A percentile compares a stretch with the other conserved stretches of the same genome.
Conservation (phyloP, 768 basidiomycete genomes). For the Xanthoconium stramineum region DNA sequence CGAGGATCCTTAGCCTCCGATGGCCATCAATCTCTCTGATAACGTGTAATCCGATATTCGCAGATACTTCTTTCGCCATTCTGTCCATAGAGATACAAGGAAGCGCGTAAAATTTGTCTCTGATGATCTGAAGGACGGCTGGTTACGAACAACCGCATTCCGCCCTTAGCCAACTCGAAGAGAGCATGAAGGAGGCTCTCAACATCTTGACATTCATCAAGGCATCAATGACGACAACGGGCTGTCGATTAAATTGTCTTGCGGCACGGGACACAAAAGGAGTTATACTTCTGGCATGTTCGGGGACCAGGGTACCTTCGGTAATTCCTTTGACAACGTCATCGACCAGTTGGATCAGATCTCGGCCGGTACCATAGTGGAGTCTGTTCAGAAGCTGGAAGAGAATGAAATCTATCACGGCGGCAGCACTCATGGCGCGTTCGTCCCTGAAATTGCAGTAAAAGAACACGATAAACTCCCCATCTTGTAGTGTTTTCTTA, state of each 20-base stretch:
- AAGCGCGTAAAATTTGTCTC: background rate
- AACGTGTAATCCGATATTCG: conserved; percentile 12
- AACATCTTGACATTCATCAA: conserved; percentile 14
- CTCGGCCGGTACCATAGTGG: too few species aligned
- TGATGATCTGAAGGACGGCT: conserved; percentile 12
- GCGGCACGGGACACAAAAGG: background rate
- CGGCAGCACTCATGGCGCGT: background rate
- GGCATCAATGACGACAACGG: conserved; percentile 15
- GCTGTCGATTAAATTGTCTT: background rate
- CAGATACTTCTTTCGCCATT: background rate
- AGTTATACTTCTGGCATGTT: background rate
- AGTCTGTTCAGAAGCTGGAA: conserved; percentile 9
- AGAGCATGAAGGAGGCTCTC: conserved; percentile 3
- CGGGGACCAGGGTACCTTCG: background rate
- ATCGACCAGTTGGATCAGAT: background rate
- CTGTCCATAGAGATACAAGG: conserved; percentile 8
- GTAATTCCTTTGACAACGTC: background rate
- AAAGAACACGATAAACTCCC: conserved; percentile 9
- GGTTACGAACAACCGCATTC: conserved; percentile 11
- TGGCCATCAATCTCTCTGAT: conserved; percentile 1
- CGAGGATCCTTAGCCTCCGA: background rate
- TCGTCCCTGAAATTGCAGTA: conserved; percentile 17
- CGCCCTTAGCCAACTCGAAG: background rate
- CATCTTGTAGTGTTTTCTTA: background rate
- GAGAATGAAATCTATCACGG: conserved; percentile 14